A percentile compares a stretch with the other conserved stretches of the same genome.
Evolutionary conservation across 148 eudicot species (phyloP).

Genomic region (Polygonum aviculare): DNA sequence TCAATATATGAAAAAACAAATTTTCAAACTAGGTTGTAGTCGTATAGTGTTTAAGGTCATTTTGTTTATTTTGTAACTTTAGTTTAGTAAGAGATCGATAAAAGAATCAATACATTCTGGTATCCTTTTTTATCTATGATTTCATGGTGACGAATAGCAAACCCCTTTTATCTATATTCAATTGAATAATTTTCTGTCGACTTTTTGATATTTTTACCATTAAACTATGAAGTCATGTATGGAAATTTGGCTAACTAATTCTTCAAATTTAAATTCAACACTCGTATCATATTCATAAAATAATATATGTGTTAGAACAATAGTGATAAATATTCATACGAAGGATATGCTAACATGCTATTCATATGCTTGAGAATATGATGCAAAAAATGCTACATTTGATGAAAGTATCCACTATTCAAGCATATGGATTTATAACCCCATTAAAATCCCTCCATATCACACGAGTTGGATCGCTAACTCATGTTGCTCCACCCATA

Average conservation of each 20-base stretch:
- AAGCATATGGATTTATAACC: background rate
- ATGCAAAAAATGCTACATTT: background rate
- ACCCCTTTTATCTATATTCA: background rate
- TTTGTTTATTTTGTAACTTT: background rate
- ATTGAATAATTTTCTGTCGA: background rate
- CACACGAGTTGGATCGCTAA: background rate
- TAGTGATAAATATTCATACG: background rate
- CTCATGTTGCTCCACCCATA: background rate
- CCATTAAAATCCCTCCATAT: background rate
- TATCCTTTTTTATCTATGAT: no score
- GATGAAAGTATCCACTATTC: background rate
- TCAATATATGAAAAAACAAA: no score
- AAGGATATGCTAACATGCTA: conserved; percentile 6
- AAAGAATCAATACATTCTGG: background rate
- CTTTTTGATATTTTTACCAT: background rate
- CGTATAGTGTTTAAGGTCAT: no score
- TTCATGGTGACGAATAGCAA: background rate
- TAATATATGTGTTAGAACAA: no score
- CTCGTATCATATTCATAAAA: no score
- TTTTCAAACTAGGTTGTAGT: no score
- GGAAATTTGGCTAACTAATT: background rate
- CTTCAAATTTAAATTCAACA: no score
- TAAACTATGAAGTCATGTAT: background rate
- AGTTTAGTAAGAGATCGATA: background rate
- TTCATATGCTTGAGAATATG: background rate